Conservation (phyloP, 371 early-diverging fungal genomes). For the Mortierella polycephala region DNA sequence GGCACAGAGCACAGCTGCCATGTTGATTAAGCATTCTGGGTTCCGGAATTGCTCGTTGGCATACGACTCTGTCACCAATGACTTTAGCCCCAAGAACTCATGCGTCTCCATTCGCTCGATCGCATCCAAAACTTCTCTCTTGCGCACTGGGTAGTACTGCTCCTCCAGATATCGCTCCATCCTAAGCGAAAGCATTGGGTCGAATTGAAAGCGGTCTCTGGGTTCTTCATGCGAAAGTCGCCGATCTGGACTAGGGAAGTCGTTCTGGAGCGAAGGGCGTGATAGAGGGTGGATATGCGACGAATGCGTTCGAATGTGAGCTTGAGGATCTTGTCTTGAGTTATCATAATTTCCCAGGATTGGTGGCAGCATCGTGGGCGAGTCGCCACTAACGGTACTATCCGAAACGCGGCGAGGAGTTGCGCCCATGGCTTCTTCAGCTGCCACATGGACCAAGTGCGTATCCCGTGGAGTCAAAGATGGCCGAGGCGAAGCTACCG, state of each 20-base stretch:
- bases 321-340: not conserved
- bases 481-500: not conserved
- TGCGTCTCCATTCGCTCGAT: conserved; percentile 40
- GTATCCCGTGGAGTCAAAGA: conserved; percentile 9
- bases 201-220: conserved; percentile 12
- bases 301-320: conserved; percentile 16
- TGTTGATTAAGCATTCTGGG: conserved; percentile 39
- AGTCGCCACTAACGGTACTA: not conserved
- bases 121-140: conserved; percentile 30
- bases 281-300: conserved; percentile 45
- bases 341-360: conserved; percentile 18
- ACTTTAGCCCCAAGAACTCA: conserved; percentile 28
- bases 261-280: conserved; percentile 14
- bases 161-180: conserved; percentile 33
- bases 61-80: conserved; percentile 18
- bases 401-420: no score
- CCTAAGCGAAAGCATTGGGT: conserved; percentile 18
- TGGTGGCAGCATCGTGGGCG: conserved; percentile 21
- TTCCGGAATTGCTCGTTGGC: conserved; percentile 43
- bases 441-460: not conserved
- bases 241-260: conserved; percentile 1
- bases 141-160: conserved; percentile 36
- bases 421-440: no score
- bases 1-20: conserved; percentile 32
- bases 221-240: not conserved